A percentile compares a stretch with the other conserved stretches of the same genome.
Conservation (phyloP, 305 asterid genomes). For the Solanum hybrid region DNA sequence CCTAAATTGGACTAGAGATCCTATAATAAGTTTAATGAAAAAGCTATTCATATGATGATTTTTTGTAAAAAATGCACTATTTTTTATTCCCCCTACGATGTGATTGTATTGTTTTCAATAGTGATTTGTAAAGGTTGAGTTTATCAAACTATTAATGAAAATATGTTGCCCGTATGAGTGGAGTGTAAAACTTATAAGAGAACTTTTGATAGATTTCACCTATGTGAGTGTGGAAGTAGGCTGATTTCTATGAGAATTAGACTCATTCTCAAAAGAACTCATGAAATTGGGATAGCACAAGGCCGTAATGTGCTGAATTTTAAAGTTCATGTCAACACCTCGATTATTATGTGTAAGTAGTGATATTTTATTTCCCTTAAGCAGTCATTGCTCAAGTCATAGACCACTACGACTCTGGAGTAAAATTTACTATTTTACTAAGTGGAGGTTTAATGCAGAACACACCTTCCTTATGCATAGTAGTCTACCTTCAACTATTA, state of each 20-base stretch:
- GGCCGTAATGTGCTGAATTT: too few species aligned
- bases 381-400: not conserved
- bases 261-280: not conserved
- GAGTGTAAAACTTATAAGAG: not conserved
- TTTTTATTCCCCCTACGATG: not conserved
- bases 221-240: not conserved
- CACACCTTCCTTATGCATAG: not conserved
- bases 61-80: too few species aligned
- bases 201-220: too few species aligned
- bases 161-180: not conserved
- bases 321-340: not conserved
- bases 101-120: not conserved
- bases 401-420: not conserved
- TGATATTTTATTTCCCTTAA: not conserved
- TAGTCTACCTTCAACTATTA: not conserved
- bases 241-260: not conserved
- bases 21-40: too few species aligned
- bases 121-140: not conserved
- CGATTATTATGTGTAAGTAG: not conserved
- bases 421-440: not conserved
- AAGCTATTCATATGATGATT: not conserved
- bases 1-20: not conserved
- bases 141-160: too few species aligned
- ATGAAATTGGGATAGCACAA: not conserved
- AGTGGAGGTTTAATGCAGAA: not conserved